Percentiles rank a stretch among this genome's conserved stretches.
Evolutionary conservation across 768 basidiomycete species (phyloP).

Genomic region (Russula sp.): DNA sequence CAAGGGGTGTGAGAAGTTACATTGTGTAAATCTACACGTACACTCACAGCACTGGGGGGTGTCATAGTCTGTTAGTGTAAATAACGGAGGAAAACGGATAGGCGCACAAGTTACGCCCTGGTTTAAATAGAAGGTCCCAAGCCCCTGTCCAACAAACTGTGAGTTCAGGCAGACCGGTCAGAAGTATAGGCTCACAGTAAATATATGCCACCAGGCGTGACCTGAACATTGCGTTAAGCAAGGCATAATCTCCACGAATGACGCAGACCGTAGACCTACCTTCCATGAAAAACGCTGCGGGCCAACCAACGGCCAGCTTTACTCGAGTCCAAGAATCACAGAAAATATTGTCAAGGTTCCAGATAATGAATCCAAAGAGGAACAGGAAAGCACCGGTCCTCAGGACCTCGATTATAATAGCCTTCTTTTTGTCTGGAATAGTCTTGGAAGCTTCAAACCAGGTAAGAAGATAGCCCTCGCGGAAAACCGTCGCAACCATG

Average conservation of each 20-base stretch:
- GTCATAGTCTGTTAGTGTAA: neutral
- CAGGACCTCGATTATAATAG: slow-evolving; percentile 42
- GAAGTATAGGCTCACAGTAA: slow-evolving; percentile 43
- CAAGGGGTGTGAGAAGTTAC: neutral
- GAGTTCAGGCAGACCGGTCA: neutral
- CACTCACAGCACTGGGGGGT: slow-evolving; percentile 27
- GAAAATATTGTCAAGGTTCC: slow-evolving; percentile 80
- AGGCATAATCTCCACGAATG: neutral
- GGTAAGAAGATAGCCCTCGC: slow-evolving; percentile 48
- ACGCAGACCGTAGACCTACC: slow-evolving; percentile 32
- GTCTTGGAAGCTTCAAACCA: slow-evolving; percentile 36
- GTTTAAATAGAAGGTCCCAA: slow-evolving; percentile 32
- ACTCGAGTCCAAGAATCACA: slow-evolving; percentile 52
- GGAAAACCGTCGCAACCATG: slow-evolving; percentile 42
- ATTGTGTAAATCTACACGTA: neutral
- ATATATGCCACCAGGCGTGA: slow-evolving; percentile 71
- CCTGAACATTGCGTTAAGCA: slow-evolving; percentile 32
- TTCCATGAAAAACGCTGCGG: slow-evolving; percentile 59
- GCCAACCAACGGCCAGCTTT: slow-evolving; percentile 58
- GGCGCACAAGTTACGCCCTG: slow-evolving; percentile 32
- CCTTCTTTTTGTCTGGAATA: slow-evolving; percentile 41
- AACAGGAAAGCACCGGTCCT: slow-evolving; percentile 51
- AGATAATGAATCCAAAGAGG: slow-evolving; percentile 59
- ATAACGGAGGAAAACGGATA: neutral
- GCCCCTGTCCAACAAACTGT: slow-evolving; percentile 24